phyloP scores from a whole-genome alignment of 257 asterid species.

The Rauvolfia tetraphylla region DNA sequence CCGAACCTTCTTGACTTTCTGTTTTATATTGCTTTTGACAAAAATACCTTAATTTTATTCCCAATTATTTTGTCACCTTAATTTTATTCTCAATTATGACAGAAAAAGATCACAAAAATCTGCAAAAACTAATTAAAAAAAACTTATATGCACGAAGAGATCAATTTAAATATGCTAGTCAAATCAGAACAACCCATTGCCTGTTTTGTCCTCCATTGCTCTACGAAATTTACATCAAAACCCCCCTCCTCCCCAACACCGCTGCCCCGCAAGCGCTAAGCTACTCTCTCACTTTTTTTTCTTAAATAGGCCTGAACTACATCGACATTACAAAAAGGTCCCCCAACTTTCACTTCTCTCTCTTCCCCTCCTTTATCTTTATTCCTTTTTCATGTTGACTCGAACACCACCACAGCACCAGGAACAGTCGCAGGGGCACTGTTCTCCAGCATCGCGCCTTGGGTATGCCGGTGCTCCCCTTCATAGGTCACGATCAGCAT shows the following conservation, averaged over 20 bases:
- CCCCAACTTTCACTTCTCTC: not conserved
- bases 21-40: no score
- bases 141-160: not conserved
- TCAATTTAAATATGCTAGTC: no score
- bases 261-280: not conserved
- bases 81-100: no score
- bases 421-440: not conserved
- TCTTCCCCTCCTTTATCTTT: not conserved
- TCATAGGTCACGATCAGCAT: constrained; percentile 79
- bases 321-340: not conserved
- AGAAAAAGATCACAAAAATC: not conserved
- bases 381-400: not conserved
- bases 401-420: not conserved
- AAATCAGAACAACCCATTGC: not conserved
- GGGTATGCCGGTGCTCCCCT: constrained; percentile 67
- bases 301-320: not conserved
- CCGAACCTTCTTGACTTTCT: no score
- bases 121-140: no score
- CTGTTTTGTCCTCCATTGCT: not conserved
- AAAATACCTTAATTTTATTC: no score
- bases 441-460: not conserved
- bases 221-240: not conserved
- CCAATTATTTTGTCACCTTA: no score
- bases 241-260: not conserved
- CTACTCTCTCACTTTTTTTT: not conserved